phyloP scores from a whole-genome alignment of 495 filamentous ascomycete species.

The Xylaria sp. region DNA sequence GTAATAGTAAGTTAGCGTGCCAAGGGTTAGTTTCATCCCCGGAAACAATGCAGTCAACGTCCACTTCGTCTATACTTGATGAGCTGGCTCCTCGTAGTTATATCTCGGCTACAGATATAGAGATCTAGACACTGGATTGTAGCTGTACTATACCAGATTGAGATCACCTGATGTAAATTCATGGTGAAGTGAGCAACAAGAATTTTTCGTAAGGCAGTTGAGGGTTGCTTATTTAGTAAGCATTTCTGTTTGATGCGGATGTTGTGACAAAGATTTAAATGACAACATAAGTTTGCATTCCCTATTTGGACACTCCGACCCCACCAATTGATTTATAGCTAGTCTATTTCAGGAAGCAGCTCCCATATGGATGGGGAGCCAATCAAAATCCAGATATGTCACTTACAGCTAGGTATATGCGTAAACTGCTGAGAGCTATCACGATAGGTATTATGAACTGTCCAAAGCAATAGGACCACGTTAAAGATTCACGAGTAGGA shows the following conservation, averaged over 20 bases:
- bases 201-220: neutral
- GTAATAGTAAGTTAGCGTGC: neutral
- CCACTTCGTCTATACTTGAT: neutral
- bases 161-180: neutral
- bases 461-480: neutral
- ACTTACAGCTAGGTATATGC: no score
- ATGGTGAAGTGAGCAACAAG: neutral
- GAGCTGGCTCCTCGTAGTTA: no score
- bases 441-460: neutral
- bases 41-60: neutral
- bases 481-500: neutral
- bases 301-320: constrained; percentile 6
- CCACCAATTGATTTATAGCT: neutral
- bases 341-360: neutral
- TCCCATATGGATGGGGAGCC: neutral
- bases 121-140: no score
- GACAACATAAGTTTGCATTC: constrained; percentile 3
- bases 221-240: neutral
- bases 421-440: no score
- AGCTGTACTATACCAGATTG: no score
- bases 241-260: neutral
- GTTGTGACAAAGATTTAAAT: neutral
- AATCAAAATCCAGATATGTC: neutral
- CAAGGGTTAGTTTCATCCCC: neutral
- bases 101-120: no score